Percentiles rank a stretch among this genome's conserved stretches.
Evolutionary conservation across 108 stramenopile species (phyloP).

Genomic region (Nitzschia inconspicua): DNA sequence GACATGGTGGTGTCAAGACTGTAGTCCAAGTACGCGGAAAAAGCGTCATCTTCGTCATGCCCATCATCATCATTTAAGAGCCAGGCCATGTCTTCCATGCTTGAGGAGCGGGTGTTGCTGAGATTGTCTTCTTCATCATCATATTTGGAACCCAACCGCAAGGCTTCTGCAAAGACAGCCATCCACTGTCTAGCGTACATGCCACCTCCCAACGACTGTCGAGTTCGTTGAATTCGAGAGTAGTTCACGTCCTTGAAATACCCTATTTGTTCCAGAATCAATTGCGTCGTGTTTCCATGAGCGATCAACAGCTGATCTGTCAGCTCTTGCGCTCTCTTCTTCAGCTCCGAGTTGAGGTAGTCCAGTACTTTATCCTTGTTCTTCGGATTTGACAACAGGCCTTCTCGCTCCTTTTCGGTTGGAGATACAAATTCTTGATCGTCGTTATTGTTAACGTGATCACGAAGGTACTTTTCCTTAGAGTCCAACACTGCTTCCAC

Average conservation of each 20-base stretch:
- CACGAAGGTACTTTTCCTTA: constrained; percentile 47
- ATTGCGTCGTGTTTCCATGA: constrained; percentile 71
- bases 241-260: constrained; percentile 69
- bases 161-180: constrained; percentile 68
- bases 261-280: constrained; percentile 71
- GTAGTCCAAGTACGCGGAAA: not conserved
- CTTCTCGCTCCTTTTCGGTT: constrained; percentile 18
- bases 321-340: constrained; percentile 43
- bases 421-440: not conserved
- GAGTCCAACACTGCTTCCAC: constrained; percentile 68
- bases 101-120: not conserved
- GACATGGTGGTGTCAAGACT: constrained; percentile 51
- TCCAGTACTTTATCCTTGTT: constrained; percentile 32
- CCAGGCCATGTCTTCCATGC: constrained; percentile 17
- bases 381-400: constrained; percentile 10
- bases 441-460: not conserved
- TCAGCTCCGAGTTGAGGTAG: constrained; percentile 60
- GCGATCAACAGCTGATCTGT: constrained; percentile 83
- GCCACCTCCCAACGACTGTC: constrained; percentile 80
- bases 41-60: not conserved
- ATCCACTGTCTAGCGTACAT: constrained; percentile 83
- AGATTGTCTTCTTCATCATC: not conserved
- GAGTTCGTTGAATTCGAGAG: constrained; percentile 69
- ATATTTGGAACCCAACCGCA: constrained; percentile 48
- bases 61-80: no score